Evolutionary conservation across 306 rosid species (phyloP).

Genomic region (Sesbania bispinosa): DNA sequence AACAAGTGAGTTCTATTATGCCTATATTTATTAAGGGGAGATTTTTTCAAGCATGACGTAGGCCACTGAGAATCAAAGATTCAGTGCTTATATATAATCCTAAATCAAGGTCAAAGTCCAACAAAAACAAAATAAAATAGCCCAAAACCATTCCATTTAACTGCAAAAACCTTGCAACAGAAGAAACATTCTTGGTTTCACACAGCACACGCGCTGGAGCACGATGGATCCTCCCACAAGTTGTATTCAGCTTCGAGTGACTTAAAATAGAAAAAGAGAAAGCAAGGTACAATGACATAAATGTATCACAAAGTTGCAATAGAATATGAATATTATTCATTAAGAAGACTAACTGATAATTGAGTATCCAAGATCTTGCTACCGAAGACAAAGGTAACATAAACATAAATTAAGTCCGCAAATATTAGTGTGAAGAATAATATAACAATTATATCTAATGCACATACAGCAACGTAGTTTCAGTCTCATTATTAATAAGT

Average conservation of each 20-base stretch:
- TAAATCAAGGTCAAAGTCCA: background rate
- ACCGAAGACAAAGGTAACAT: constrained; percentile 29
- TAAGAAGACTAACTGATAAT: constrained; percentile 26
- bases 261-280: background rate
- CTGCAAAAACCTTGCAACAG: too few species aligned
- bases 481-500: constrained; percentile 37
- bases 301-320: background rate
- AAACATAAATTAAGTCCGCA: constrained; percentile 40
- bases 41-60: background rate
- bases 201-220: background rate
- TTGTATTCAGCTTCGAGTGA: background rate
- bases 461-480: constrained; percentile 39
- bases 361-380: constrained; percentile 37
- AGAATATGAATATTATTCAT: constrained; percentile 36
- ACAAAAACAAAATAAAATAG: background rate
- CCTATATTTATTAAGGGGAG: background rate
- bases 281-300: background rate
- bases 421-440: constrained; percentile 41
- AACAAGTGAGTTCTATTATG: too few species aligned
- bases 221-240: background rate
- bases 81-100: background rate
- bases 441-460: constrained; percentile 27
- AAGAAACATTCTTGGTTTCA: background rate
- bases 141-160: background rate
- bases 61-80: background rate